These are phyloP conservation scores for Globisporangium apiculatum DNA, from an alignment of 352 stramenopile species.

Conservation along the genomic window DNA sequence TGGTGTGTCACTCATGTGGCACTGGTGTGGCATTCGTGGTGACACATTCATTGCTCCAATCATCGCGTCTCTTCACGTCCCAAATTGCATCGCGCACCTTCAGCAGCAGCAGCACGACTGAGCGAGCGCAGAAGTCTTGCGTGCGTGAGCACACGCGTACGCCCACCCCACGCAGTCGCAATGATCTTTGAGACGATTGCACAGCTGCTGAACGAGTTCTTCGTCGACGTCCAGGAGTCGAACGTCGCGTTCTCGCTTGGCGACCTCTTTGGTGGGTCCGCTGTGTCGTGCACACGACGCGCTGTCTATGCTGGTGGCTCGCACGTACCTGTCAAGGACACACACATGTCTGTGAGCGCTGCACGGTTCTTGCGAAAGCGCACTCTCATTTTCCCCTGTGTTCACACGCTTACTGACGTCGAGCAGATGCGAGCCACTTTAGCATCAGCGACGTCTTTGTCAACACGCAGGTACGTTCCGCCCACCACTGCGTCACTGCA, in stretches of 20 bases:
- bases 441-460: constrained; percentile 55
- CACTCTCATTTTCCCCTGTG: background rate
- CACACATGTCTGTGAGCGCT: background rate
- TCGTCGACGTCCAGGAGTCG: constrained; percentile 44
- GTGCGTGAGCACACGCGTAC: no score
- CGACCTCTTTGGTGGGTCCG: constrained; percentile 51
- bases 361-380: background rate
- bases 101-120: no score
- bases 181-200: constrained; percentile 53
- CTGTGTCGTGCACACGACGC: no score
- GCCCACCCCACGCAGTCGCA: no score
- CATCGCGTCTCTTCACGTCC: no score
- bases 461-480: constrained; percentile 33
- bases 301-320: no score
- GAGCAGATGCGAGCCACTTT: constrained; percentile 58
- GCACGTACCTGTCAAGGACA: background rate
- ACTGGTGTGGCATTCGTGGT: no score
- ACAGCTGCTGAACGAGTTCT: constrained; percentile 59
- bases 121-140: no score
- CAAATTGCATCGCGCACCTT: no score
- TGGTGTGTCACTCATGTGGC: no score
- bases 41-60: no score
- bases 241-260: constrained; percentile 63
- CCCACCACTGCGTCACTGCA: no score
- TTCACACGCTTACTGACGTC: background rate